Conservation (phyloP, 805 yeast species). For the Barnettozyma botsteinii region DNA sequence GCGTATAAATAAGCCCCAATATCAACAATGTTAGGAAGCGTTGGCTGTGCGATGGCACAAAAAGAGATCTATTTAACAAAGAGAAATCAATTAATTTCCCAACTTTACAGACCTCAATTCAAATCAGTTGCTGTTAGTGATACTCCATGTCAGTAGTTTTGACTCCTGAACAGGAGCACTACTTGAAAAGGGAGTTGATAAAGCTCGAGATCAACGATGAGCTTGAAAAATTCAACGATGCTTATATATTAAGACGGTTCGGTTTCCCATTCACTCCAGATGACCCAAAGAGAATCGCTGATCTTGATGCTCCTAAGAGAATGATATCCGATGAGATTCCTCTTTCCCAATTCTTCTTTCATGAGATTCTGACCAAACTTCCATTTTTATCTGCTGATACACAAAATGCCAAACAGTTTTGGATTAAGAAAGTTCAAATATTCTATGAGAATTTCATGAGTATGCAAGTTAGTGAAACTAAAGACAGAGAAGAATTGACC, state of each 20-base stretch:
- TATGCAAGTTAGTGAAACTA: slow-evolving; percentile 64
- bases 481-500: slow-evolving; percentile 70
- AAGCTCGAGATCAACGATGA: slow-evolving; percentile 58
- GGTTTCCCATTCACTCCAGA: slow-evolving; percentile 68
- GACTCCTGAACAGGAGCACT: slow-evolving; percentile 74
- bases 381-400: slow-evolving; percentile 57
- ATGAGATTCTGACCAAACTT: slow-evolving; percentile 56
- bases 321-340: slow-evolving; percentile 43
- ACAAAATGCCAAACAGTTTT: slow-evolving; percentile 53
- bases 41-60: too few relatives aligned
- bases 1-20: too few relatives aligned
- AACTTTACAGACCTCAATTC: too few relatives aligned
- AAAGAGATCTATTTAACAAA: too few relatives aligned
- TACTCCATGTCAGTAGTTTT: slow-evolving; percentile 19
- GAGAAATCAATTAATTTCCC: background rate
- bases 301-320: slow-evolving; percentile 12
- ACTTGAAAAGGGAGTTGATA: slow-evolving; percentile 76
- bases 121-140: too few relatives aligned
- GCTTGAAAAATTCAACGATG: slow-evolving; percentile 50
- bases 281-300: slow-evolving; percentile 32
- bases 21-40: too few relatives aligned
- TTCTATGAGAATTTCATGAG: slow-evolving; percentile 75
- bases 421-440: slow-evolving; percentile 75
- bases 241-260: slow-evolving; percentile 57
- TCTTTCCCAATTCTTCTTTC: slow-evolving; percentile 58